Evolutionary conservation across 1,139 yeast genomes (phyloP).

Genomic region (Scheffersomyces stambukii): DNA sequence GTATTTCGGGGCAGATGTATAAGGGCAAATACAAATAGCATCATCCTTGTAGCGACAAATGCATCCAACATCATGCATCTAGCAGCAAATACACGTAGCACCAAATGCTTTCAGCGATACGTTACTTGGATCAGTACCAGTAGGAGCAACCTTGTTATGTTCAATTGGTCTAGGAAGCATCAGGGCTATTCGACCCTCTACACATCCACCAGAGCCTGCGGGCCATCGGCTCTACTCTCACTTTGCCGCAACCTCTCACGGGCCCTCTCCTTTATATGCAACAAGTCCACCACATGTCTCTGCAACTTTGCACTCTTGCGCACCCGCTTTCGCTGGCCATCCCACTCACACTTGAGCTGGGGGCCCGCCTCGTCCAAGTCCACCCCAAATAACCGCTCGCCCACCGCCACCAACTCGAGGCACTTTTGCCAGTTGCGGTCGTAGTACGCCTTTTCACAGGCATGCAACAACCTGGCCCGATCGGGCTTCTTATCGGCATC

Average conservation of each 20-base stretch:
- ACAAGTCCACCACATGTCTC: constrained; percentile 44
- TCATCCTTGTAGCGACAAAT: too few species aligned
- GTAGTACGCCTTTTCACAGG: constrained; percentile 51
- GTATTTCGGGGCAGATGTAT: too few species aligned
- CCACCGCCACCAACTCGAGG: constrained; percentile 17
- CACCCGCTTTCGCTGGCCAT: constrained; percentile 20
- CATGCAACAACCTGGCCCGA: constrained; percentile 33
- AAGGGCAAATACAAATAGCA: too few species aligned
- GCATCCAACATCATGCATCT: too few species aligned
- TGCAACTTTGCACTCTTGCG: constrained; percentile 35
- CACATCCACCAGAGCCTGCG: too few species aligned
- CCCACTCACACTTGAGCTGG: constrained; percentile 21
- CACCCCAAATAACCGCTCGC: constrained; percentile 27
- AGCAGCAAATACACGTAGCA: too few species aligned
- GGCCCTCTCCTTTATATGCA: constrained; percentile 39
- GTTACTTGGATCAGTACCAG: too few species aligned
- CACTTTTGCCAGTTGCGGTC: constrained; percentile 43
- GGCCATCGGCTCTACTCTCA: too few species aligned
- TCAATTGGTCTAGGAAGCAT: too few species aligned
- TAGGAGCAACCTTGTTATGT: too few species aligned
- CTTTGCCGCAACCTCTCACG: constrained; percentile 10
- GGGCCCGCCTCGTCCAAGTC: constrained; percentile 25
- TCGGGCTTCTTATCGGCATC: constrained; percentile 28
- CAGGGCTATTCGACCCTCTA: too few species aligned
- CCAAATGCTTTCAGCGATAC: too few species aligned